These are phyloP conservation scores for Fusarium piperis DNA, from an alignment of 2,329 filamentous ascomycete genomes.

Conservation along the genomic window DNA sequence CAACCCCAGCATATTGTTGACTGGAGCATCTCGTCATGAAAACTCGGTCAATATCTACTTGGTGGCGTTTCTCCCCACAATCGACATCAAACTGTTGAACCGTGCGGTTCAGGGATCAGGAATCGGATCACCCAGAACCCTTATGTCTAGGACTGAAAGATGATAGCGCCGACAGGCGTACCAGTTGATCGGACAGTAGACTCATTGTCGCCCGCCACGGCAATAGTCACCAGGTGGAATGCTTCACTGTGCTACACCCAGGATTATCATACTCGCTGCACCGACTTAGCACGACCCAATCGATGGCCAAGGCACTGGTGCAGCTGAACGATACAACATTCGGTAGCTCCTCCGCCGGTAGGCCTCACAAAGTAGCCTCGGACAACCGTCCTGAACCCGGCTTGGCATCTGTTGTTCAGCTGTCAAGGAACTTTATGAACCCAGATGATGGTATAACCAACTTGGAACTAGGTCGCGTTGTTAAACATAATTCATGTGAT, in stretches of 20 bases:
- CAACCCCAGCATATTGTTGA: background rate
- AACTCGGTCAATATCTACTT: background rate
- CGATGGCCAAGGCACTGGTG: background rate
- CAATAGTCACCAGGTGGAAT: background rate
- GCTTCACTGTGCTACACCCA: background rate
- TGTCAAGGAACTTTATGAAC: background rate
- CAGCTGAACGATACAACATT: background rate
- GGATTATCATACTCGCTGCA: background rate
- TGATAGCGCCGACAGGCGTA: background rate
- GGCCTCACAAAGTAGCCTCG: background rate
- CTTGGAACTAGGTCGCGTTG: background rate
- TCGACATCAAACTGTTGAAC: background rate
- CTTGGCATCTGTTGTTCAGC: background rate
- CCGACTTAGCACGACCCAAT: background rate
- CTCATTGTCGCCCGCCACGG: background rate
- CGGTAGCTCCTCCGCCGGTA: background rate
- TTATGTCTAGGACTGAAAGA: background rate
- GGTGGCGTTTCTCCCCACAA: background rate
- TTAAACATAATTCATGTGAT: constrained; percentile 30
- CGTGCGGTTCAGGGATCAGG: background rate
- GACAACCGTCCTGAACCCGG: background rate
- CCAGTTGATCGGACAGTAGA: background rate
- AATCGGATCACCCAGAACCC: background rate
- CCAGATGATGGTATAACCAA: background rate
- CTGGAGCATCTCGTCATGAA: background rate